phyloP scores from a whole-genome alignment of 2,329 filamentous ascomycete genomes.

The Pseudogymnoascus sp. region DNA sequence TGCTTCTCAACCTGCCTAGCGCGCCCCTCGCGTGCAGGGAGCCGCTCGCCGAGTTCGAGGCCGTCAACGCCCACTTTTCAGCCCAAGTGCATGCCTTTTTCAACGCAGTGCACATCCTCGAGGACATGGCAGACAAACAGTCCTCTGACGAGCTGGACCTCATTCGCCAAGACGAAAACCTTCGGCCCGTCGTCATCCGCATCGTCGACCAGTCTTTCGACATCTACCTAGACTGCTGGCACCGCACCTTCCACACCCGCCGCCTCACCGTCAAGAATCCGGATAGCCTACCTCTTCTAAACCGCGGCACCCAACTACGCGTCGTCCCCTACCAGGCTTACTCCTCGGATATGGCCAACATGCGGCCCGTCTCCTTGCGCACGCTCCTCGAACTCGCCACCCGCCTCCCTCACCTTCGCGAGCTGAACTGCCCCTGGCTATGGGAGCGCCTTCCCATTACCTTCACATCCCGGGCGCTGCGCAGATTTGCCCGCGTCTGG shows the following conservation, averaged over 20 bases:
- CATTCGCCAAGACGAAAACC: slow-evolving; percentile 9
- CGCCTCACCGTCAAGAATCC: not conserved
- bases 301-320: not conserved
- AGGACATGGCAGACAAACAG: slow-evolving; percentile 13
- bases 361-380: slow-evolving; percentile 10
- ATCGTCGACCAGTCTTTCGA: slow-evolving; percentile 1
- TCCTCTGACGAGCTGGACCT: slow-evolving; percentile 11
- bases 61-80: slow-evolving; percentile 17
- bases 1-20: not conserved
- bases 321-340: not conserved
- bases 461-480: slow-evolving; percentile 13
- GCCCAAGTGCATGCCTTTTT: slow-evolving; percentile 17
- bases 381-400: slow-evolving; percentile 15
- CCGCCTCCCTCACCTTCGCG: slow-evolving; percentile 15
- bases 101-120: slow-evolving; percentile 14
- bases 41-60: slow-evolving; percentile 14
- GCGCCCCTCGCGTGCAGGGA: slow-evolving; percentile 14
- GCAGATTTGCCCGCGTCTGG: slow-evolving; percentile 15
- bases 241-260: not conserved
- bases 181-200: slow-evolving; percentile 11
- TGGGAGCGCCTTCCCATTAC: slow-evolving; percentile 19
- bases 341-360: not conserved
- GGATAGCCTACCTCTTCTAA: not conserved
- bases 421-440: slow-evolving; percentile 19
- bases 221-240: not conserved